Evolutionary conservation across 2,329 filamentous ascomycete species (phyloP), one percentile per base, ranked within the genome.

Genomic region (Calcarisporium arbuscula): DNA sequence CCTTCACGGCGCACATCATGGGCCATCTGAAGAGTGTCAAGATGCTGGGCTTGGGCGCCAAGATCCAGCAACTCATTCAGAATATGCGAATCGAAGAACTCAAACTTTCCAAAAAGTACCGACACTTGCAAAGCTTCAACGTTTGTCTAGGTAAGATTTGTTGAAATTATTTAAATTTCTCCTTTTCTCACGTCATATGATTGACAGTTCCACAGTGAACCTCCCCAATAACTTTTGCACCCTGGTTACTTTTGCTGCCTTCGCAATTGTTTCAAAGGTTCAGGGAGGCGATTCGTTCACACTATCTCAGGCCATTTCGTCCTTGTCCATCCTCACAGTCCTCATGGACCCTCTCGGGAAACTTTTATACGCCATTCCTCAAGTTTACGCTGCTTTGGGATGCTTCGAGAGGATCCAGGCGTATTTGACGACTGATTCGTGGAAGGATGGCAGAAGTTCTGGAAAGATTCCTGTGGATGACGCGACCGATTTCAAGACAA

Each of bases 271-370:
- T 15, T 4, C 17, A n/a, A n/a, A n/a, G n/a, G n/a, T n/a, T n/a
- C n/a, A n/a, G n/a, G n/a, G n/a, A n/a, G n/a, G n/a, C n/a, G n/a
- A n/a, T n/a, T n/a, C 62, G 14, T 57, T 73, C 36, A 74, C 72
- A 42, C 62, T 73, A 35, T 73, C 35, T 57, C 65, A 1, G 70
- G 69, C 0, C 45, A 74, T 8, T 63, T 59, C 21, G 50, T 61
- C 10, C 57, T 58, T 4, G 66, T 45, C 53, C 4, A 32, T 47
- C 7, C 36, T 54, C 16, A 41, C 36, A 5, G 40, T 54, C 12
- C 37, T 54, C 10, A 44, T 44, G 16, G 16, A 30, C 6, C 49
- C 49, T 6, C 33, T 54, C 11, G 33, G 37, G 4, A 37, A 30
- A 4, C 33, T 53, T 10, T 34, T 52, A n/a, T 28, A 40, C 5